Conservation (phyloP, 352 stramenopile genomes). For the Phytophthora chlamydospora region DNA sequence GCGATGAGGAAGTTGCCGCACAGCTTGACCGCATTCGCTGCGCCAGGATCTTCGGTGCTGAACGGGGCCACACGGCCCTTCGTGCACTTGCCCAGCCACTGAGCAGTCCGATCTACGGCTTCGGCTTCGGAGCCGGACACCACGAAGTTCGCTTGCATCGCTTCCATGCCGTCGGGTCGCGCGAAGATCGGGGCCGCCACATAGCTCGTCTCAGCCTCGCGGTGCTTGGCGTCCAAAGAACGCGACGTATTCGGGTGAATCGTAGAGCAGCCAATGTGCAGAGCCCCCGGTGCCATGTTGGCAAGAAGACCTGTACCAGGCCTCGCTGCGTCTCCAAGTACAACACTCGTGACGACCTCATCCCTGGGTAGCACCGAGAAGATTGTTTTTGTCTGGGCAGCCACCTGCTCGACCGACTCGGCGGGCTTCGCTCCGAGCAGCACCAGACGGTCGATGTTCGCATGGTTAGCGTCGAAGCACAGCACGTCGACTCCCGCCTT, state of each 20-base stretch:
- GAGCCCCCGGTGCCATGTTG: constrained; percentile 34
- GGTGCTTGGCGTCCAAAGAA: constrained; percentile 44
- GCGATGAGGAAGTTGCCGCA: constrained; percentile 87
- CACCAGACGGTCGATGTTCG: constrained; percentile 37
- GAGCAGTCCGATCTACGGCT: constrained; percentile 41
- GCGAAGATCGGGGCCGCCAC: constrained; percentile 75
- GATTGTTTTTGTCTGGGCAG: constrained; percentile 42
- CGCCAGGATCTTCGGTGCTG: constrained; percentile 57
- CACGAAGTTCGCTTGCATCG: constrained; percentile 73
- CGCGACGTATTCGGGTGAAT: constrained; percentile 69
- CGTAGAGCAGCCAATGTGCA: constrained; percentile 79
- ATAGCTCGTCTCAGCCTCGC: constrained; percentile 39
- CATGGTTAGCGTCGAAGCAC: constrained; percentile 63
- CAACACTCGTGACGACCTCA: constrained; percentile 51
- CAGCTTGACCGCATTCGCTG: constrained; percentile 80
- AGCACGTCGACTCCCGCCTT: constrained; percentile 63
- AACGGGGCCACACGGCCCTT: constrained; percentile 55
- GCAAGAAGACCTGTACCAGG: constrained; percentile 42
- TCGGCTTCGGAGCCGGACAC: constrained; percentile 48
- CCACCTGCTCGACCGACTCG: constrained; percentile 49
- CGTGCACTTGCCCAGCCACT: constrained; percentile 47
- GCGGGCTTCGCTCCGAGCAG: constrained; percentile 41
- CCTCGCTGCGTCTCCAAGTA: constrained; percentile 31
- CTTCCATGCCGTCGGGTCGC: constrained; percentile 69
- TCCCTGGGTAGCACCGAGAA: constrained; percentile 80